A percentile compares a stretch with the other conserved stretches of the same genome.
phyloP scores from a whole-genome alignment of 2,329 filamentous ascomycete genomes.

The Beauveria sp. region DNA sequence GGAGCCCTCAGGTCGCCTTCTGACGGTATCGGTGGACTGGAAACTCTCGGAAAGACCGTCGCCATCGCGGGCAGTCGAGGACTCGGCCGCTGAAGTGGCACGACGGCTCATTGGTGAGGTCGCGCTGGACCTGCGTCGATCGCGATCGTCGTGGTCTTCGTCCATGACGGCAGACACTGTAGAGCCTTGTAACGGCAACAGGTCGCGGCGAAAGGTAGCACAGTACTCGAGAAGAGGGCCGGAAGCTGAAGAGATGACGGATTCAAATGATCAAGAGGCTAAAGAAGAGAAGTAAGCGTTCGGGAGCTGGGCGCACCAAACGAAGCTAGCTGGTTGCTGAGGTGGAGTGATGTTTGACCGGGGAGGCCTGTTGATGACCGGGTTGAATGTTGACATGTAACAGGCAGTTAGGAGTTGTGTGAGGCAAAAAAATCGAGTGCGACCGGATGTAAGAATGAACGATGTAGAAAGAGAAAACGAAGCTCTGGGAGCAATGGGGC shows the following conservation, averaged over 20 bases:
- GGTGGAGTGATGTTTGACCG: slow-evolving; percentile 5
- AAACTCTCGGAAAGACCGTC: slow-evolving; percentile 45
- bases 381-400: neutral
- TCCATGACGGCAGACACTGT: slow-evolving; percentile 4
- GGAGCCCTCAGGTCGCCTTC: slow-evolving; percentile 45
- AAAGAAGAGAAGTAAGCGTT: neutral
- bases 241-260: neutral
- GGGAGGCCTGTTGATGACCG: slow-evolving; percentile 6
- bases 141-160: neutral
- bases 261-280: neutral
- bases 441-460: neutral
- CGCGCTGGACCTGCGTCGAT: slow-evolving; percentile 8
- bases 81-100: slow-evolving; percentile 32
- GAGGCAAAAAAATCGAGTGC: neutral
- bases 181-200: neutral
- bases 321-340: neutral
- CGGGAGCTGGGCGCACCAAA: slow-evolving; percentile 2
- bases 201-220: neutral
- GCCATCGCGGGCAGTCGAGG: slow-evolving; percentile 28
- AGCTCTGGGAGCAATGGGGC: neutral
- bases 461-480: neutral
- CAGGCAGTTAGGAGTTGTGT: neutral
- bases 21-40: slow-evolving; percentile 53
- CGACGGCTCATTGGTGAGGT: slow-evolving; percentile 43
- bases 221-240: neutral